These are phyloP conservation scores for Lactarius evosmus DNA, from an alignment of 768 basidiomycete species.

Conservation along the genomic window DNA sequence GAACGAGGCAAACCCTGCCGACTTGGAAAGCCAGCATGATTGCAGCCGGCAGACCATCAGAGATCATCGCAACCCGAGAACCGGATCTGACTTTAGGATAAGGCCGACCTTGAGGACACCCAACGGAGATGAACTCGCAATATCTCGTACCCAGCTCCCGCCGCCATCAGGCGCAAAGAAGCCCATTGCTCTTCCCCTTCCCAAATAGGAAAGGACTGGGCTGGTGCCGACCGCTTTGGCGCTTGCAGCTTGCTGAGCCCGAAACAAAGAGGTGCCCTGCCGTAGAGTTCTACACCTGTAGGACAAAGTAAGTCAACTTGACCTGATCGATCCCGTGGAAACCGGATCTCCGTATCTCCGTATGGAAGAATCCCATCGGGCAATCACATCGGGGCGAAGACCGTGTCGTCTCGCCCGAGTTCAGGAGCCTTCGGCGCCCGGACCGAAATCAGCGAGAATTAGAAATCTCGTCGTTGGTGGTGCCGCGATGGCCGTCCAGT, in stretches of 20 bases:
- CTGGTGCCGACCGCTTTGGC: not conserved
- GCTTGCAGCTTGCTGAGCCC: constrained; percentile 1
- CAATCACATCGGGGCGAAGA: no score
- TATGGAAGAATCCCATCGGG: not conserved
- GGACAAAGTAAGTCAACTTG: not conserved
- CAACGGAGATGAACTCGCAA: not conserved
- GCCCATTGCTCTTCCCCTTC: not conserved
- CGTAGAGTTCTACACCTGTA: not conserved
- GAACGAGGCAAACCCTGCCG: not conserved
- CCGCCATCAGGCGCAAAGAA: constrained; percentile 19
- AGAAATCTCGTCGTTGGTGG: not conserved
- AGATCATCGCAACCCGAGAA: not conserved
- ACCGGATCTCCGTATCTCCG: not conserved
- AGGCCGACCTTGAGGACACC: no score
- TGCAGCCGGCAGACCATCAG: not conserved
- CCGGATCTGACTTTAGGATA: no score
- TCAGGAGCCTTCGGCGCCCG: not conserved
- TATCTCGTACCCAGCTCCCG: constrained; percentile 17
- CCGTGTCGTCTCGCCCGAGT: no score
- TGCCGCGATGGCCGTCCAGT: not conserved
- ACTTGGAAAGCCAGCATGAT: no score
- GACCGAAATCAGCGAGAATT: not conserved
- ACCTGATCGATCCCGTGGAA: not conserved
- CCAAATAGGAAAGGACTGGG: not conserved
- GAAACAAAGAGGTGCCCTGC: constrained; percentile 7